phyloP scores from a whole-genome alignment of 805 yeast genomes.

The Candida chilensis region DNA sequence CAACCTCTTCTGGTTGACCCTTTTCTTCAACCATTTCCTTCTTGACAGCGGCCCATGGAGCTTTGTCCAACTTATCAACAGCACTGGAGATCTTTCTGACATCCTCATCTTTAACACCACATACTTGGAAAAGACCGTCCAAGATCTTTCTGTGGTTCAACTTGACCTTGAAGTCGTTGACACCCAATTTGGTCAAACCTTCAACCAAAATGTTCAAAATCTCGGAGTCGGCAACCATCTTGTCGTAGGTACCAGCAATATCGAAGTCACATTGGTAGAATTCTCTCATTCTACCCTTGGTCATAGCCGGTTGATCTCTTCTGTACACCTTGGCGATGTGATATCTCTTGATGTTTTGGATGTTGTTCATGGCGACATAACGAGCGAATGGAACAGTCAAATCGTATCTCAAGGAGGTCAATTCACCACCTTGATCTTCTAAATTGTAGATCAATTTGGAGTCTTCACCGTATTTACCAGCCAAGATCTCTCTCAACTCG shows the following conservation, averaged over 20 bases:
- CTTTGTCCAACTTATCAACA: slow-evolving; percentile 91
- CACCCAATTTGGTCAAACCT: slow-evolving; percentile 78
- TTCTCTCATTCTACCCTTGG: slow-evolving; percentile 99
- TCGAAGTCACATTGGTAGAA: slow-evolving; percentile 99
- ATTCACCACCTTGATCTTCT: slow-evolving; percentile 98
- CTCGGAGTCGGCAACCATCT: slow-evolving; percentile 97
- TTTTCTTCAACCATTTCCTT: slow-evolving; percentile 90
- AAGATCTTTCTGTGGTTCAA: slow-evolving; percentile 91
- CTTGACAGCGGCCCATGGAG: slow-evolving; percentile 92
- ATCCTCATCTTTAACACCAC: slow-evolving; percentile 92
- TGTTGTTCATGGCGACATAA: slow-evolving; percentile 91
- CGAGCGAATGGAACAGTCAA: slow-evolving; percentile 98
- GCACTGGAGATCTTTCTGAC: slow-evolving; percentile 91
- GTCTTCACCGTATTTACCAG: slow-evolving; percentile 98
- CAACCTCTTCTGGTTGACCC: slow-evolving; percentile 84
- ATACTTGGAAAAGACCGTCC: slow-evolving; percentile 91
- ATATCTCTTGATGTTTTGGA: slow-evolving; percentile 83
- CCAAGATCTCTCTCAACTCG: slow-evolving; percentile 87
- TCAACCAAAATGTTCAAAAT: slow-evolving; percentile 72
- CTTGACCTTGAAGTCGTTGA: slow-evolving; percentile 83
- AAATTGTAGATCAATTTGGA: slow-evolving; percentile 92
- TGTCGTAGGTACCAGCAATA: slow-evolving; percentile 85
- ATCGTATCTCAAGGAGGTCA: slow-evolving; percentile 91
- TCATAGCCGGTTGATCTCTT: slow-evolving; percentile 99
- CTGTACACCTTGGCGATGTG: slow-evolving; percentile 98